A percentile compares a stretch with the other conserved stretches of the same genome.
Conservation (phyloP, 2,329 filamentous ascomycete species). For the Eurotiales sp. region DNA sequence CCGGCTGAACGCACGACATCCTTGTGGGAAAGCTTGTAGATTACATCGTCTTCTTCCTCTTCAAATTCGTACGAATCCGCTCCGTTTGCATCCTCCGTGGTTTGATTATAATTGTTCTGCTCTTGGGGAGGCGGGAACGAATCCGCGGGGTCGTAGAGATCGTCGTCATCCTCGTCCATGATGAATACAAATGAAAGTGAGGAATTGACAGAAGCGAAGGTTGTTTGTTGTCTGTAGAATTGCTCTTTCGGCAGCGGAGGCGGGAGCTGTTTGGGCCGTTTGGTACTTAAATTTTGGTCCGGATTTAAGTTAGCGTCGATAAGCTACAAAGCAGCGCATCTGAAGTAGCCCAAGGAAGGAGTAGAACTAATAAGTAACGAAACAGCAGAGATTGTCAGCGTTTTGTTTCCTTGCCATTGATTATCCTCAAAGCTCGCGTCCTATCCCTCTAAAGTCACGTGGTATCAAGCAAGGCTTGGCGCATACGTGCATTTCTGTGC, state of each 20-base stretch:
- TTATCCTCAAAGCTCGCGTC: neutral
- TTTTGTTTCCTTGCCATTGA: neutral
- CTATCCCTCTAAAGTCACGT: constrained; percentile 8
- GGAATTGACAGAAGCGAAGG: constrained; percentile 4
- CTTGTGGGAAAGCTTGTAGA: neutral
- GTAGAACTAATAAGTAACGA: neutral
- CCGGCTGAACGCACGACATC: neutral
- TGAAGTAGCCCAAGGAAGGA: neutral
- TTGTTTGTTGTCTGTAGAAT: constrained; percentile 6
- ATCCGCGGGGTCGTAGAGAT: constrained; percentile 44
- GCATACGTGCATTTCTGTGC: neutral
- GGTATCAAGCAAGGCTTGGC: neutral
- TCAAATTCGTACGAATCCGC: constrained; percentile 39
- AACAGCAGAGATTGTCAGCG: neutral
- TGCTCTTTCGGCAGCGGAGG: neutral
- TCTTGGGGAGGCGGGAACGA: constrained; percentile 28
- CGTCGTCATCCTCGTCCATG: constrained; percentile 48
- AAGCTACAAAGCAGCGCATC: neutral
- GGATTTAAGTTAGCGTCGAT: constrained; percentile 12
- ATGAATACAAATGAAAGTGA: constrained; percentile 12
- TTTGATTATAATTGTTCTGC: constrained; percentile 25
- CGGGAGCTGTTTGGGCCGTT: constrained; percentile 13
- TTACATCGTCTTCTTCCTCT: constrained; percentile 35
- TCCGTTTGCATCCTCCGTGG: constrained; percentile 34
- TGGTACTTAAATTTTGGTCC: constrained; percentile 9